Evolutionary conservation across 2,329 filamentous ascomycete genomes (phyloP).

Genomic region (Lachnellula cervina): DNA sequence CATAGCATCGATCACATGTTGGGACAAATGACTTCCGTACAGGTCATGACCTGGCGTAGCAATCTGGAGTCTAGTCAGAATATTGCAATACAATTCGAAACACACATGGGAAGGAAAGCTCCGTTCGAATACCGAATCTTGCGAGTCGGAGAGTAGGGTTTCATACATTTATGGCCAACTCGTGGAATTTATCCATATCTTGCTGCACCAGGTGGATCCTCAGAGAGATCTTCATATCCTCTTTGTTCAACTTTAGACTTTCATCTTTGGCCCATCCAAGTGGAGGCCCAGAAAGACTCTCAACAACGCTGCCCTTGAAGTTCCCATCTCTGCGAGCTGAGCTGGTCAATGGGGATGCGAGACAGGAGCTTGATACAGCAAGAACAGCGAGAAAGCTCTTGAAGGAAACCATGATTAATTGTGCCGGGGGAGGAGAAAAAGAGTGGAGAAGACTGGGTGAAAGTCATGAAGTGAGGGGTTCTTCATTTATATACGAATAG

Average conservation of each 20-base stretch:
- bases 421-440: neutral
- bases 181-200: conserved; percentile 28
- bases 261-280: conserved; percentile 24
- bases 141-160: neutral
- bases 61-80: conserved; percentile 20
- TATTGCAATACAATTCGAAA: neutral
- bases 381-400: conserved; percentile 8
- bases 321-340: neutral
- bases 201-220: conserved; percentile 28
- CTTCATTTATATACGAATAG: neutral
- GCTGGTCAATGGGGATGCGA: conserved; percentile 6
- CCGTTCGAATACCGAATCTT: neutral
- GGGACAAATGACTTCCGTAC: conserved; percentile 50
- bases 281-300: conserved; percentile 23
- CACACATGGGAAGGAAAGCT: too few species aligned
- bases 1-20: conserved; percentile 47
- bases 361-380: conserved; percentile 10
- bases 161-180: conserved; percentile 27
- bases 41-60: conserved; percentile 44
- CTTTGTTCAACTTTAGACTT: conserved; percentile 21
- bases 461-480: neutral
- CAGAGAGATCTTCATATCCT: conserved; percentile 20
- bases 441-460: neutral
- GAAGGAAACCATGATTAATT: conserved; percentile 12
- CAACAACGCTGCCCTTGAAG: conserved; percentile 19